A percentile compares a stretch with the other conserved stretches of the same genome.
Conservation (phyloP, 257 asterid species). For the Solanum habrochaites region DNA sequence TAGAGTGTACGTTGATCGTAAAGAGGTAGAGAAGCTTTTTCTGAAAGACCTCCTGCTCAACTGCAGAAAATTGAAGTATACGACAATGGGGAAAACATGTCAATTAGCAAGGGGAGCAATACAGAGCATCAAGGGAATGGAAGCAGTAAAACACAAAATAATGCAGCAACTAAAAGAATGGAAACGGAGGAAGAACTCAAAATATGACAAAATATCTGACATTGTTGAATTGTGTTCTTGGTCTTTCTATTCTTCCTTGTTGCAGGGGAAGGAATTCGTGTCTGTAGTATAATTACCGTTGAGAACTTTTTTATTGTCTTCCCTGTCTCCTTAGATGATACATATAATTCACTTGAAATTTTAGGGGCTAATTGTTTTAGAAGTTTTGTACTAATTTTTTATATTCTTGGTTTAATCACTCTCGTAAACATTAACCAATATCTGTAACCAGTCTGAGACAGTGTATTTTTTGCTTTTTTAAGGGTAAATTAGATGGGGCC, state of each 20-base stretch:
- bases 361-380: neutral
- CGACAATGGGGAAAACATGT: neutral
- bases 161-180: neutral
- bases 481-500: conserved; percentile 45
- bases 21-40: neutral
- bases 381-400: neutral
- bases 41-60: neutral
- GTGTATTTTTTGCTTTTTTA: neutral
- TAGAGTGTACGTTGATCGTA: neutral
- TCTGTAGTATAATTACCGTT: neutral
- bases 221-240: neutral
- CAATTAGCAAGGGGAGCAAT: neutral
- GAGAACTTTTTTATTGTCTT: neutral
- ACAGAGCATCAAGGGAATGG: neutral
- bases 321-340: neutral
- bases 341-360: neutral
- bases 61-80: neutral
- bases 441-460: neutral
- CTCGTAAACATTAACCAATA: neutral
- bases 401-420: neutral
- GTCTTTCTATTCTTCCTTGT: neutral
- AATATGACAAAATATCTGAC: neutral
- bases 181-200: neutral
- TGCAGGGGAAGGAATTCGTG: neutral
- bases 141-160: neutral